Conservation (phyloP, 2,329 filamentous ascomycete species). For the Aspergillus neoniger region DNA sequence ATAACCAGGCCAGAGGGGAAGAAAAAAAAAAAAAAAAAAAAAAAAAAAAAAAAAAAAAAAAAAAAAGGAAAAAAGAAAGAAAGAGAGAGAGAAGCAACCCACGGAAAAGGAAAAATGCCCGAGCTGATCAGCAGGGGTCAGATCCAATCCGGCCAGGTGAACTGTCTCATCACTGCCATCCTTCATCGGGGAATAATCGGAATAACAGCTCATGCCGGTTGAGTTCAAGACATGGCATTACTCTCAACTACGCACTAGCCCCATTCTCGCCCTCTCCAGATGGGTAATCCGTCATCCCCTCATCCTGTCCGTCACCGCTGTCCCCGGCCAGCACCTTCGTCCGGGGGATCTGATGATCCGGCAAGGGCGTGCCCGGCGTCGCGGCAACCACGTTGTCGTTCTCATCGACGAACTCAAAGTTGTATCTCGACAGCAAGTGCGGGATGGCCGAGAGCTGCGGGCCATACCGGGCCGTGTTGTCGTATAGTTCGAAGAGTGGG, state of each 20-base stretch:
- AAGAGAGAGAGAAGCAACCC: neutral
- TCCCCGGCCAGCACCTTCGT: slow-evolving; percentile 65
- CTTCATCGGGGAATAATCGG: neutral
- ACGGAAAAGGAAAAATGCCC: neutral
- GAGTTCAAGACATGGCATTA: neutral
- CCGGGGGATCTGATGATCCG: slow-evolving; percentile 60
- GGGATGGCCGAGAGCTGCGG: slow-evolving; percentile 96
- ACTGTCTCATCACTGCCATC: neutral
- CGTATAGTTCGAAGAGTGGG: slow-evolving; percentile 95
- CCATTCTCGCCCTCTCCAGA: slow-evolving; percentile 27
- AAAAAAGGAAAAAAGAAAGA: too few species aligned
- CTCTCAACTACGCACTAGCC: slow-evolving; percentile 11
- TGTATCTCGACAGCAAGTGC: slow-evolving; percentile 89
- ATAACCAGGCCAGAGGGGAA: slow-evolving; percentile 18
- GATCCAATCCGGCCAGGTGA: neutral
- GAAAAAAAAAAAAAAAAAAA: too few species aligned
- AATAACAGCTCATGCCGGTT: neutral
- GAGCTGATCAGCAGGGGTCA: neutral
- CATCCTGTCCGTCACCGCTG: slow-evolving; percentile 33
- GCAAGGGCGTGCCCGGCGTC: slow-evolving; percentile 71
- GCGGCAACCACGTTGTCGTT: slow-evolving; percentile 81
- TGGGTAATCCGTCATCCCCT: slow-evolving; percentile 38
- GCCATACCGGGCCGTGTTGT: slow-evolving; percentile 92
- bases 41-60: too few species aligned
- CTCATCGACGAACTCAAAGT: slow-evolving; percentile 97